Base-by-base conservation (phyloP, 2,329 filamentous ascomycete species). In the Nemania diffusa region DNA sequence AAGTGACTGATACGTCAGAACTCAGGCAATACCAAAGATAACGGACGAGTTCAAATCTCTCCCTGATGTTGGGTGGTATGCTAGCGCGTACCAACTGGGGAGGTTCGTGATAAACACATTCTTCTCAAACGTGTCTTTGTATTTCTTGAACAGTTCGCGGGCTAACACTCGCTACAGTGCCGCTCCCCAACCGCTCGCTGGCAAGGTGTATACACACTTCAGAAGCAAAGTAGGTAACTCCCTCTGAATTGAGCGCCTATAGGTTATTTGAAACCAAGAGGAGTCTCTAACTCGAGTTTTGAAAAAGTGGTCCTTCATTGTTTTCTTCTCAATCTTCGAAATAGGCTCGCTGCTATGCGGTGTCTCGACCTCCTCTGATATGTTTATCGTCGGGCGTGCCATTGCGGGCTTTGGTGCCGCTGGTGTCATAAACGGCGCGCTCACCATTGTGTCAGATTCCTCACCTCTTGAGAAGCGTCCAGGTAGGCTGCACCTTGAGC, bases 361-460 rank as follows among this genome's bases (percentile, higher is more conserved):
- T 73, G 29, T 78, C 73, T 81, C 83, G 0, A 74, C 71, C 1
- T 81, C 74, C 22, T 82, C 81, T 0, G 72, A 72, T 0, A 80
- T 81, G 74, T 77, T 85, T 40, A 85, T 85, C 37, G 71, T 83
- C 5, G 83, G 83, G 0, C 76, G 84, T 6, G 81, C 81, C 1
- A 73, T 85, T 7, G 81, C 83, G 0, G 84, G 84, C 0, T 71
- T 80, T 0, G 84, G 83, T 1, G 79, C 75, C 2, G 78, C 82
- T 20, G 84, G 79, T 0, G 68, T 85, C 3, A 78, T 79, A 42
- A 81, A 76, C 2, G 83, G 84, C 0, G 76, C 79, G 2, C 78
- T 84, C 67, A 83, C 78, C 1, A 84, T 84, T 51, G 79, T 84
- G 50, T 80, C 78, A 0, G 79, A 72, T 37, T 64, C 69, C 70